Evolutionary conservation across 139 green algal genomes (phyloP).

Genomic region (Parachlorella kessleri): DNA sequence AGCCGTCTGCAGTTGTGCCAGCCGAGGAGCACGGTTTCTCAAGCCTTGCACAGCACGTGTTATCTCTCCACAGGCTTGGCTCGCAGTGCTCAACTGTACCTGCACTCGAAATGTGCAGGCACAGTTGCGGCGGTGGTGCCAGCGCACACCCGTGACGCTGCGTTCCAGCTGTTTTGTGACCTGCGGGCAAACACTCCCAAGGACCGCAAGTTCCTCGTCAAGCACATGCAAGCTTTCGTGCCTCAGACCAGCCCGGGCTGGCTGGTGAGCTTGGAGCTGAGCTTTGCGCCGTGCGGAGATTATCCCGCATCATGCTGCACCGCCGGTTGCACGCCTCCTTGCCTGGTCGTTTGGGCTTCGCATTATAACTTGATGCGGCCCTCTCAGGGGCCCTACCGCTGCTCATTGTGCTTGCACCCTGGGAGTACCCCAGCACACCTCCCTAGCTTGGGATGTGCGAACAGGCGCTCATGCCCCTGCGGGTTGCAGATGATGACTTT

Average conservation of each 20-base stretch:
- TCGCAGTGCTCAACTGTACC: not conserved
- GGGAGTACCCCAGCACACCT: too few relatives aligned
- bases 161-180: slow-evolving; percentile 53
- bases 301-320: too few relatives aligned
- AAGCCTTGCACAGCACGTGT: not conserved
- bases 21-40: not conserved
- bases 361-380: too few relatives aligned
- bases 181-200: slow-evolving; percentile 39
- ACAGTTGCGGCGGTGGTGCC: slow-evolving; percentile 24
- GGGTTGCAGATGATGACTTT: too few relatives aligned
- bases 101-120: not conserved
- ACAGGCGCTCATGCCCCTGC: too few relatives aligned
- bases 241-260: slow-evolving; percentile 25
- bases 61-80: not conserved
- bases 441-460: too few relatives aligned
- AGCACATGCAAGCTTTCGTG: slow-evolving; percentile 9
- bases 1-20: not conserved
- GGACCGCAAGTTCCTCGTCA: slow-evolving; percentile 22
- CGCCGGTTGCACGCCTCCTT: too few relatives aligned
- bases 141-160: slow-evolving; percentile 41
- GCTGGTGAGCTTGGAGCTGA: too few relatives aligned
- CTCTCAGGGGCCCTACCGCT: too few relatives aligned
- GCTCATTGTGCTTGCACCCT: too few relatives aligned
- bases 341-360: too few relatives aligned
- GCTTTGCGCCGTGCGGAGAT: too few relatives aligned